These are phyloP conservation scores for Stenogyne calaminthoides DNA, from an alignment of 305 asterid species.

Conservation along the genomic window DNA sequence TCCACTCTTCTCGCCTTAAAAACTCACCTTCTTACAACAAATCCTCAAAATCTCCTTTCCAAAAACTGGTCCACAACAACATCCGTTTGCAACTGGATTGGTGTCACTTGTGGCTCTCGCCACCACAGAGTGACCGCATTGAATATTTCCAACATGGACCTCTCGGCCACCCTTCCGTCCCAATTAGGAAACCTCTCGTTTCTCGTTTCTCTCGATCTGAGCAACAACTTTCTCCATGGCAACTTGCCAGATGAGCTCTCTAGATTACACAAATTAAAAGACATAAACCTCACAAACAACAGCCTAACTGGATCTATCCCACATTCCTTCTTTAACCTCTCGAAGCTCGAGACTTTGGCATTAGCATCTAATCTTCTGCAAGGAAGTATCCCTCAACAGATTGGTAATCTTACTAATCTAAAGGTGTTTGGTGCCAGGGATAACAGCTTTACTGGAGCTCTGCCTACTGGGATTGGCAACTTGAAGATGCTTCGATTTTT, in stretches of 20 bases:
- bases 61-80: slow-evolving; percentile 20
- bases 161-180: slow-evolving; percentile 25
- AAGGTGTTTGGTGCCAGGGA: slow-evolving; percentile 11
- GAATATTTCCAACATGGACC: slow-evolving; percentile 25
- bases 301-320: slow-evolving; percentile 24
- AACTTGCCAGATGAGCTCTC: slow-evolving; percentile 13
- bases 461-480: slow-evolving; percentile 27
- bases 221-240: slow-evolving; percentile 22
- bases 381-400: slow-evolving; percentile 29
- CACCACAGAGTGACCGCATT: slow-evolving; percentile 24
- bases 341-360: not conserved
- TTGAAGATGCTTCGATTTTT: not conserved
- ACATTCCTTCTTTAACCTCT: slow-evolving; percentile 7
- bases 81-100: slow-evolving; percentile 28
- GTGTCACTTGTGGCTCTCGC: slow-evolving; percentile 7
- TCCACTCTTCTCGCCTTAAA: slow-evolving; percentile 5
- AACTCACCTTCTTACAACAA: not conserved
- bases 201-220: slow-evolving; percentile 14
- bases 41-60: not conserved
- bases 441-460: slow-evolving; percentile 26
- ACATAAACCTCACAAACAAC: slow-evolving; percentile 11
- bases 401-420: slow-evolving; percentile 41
- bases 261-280: not conserved
- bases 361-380: slow-evolving; percentile 6
- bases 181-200: slow-evolving; percentile 33